Percentiles rank a stretch among this genome's conserved stretches.
These are phyloP conservation scores for Amaranthus tricolor DNA, from an alignment of 179 eudicot genomes.

Conservation along the genomic window DNA sequence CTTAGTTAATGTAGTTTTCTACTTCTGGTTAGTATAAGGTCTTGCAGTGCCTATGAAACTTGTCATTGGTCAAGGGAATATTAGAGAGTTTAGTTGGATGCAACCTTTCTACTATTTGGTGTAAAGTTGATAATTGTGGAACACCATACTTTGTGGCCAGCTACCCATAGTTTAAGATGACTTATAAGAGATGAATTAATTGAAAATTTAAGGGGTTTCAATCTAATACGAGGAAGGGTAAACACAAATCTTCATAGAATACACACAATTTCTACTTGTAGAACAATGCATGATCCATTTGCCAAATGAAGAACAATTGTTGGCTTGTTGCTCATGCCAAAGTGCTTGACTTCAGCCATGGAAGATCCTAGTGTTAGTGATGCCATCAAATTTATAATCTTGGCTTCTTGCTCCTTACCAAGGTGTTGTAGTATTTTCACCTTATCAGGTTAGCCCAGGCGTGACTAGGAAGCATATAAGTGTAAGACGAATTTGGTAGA, in stretches of 20 bases:
- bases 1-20: background rate
- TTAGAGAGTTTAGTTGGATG: background rate
- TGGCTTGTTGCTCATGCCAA: no score
- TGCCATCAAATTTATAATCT: no score
- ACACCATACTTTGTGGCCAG: background rate
- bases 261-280: no score
- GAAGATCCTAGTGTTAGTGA: no score
- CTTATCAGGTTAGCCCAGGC: no score
- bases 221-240: background rate
- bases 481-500: background rate
- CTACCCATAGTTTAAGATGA: background rate
- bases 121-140: background rate
- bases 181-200: no score
- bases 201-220: background rate
- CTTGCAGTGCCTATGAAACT: background rate
- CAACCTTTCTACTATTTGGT: background rate
- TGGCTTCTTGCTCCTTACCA: no score
- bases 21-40: background rate
- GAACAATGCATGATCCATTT: no score
- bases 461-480: no score
- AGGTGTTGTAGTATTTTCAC: no score
- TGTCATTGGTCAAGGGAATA: background rate
- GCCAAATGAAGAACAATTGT: no score
- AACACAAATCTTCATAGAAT: background rate
- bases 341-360: no score